Evolutionary conservation across 2,329 filamentous ascomycete genomes (phyloP).

Genomic region (Pseudogymnoascus sp.): DNA sequence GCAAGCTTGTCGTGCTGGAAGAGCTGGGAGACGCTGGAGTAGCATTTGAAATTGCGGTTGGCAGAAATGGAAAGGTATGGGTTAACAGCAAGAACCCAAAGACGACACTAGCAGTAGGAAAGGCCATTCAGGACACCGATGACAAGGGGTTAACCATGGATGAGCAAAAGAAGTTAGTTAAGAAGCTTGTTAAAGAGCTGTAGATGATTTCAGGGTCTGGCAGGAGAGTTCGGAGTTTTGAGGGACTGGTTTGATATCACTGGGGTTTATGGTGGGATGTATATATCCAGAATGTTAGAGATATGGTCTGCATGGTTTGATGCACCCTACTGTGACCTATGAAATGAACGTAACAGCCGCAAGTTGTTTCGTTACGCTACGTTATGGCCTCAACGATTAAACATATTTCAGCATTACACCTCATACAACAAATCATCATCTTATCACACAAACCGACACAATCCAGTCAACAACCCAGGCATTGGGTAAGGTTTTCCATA

Average conservation of each 20-base stretch:
- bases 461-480: background rate
- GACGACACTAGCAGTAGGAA: conserved; percentile 69
- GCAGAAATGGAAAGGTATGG: conserved; percentile 88
- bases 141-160: conserved; percentile 53
- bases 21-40: conserved; percentile 68
- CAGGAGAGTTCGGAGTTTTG: background rate
- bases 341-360: background rate
- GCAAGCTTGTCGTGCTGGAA: conserved; percentile 65
- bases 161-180: conserved; percentile 62
- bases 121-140: conserved; percentile 71
- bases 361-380: background rate
- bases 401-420: background rate
- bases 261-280: background rate
- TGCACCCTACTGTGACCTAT: background rate
- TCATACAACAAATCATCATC: background rate
- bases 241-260: background rate
- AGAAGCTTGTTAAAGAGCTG: conserved; percentile 46
- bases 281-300: background rate
- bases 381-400: background rate
- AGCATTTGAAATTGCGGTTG: conserved; percentile 87
- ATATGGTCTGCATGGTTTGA: background rate
- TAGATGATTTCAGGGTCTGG: conserved; percentile 3
- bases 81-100: conserved; percentile 69
- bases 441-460: background rate
- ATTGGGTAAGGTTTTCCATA: conserved; percentile 2